Evolutionary conservation across 306 rosid species (phyloP).

Genomic region (Casuarina cunninghamiana): DNA sequence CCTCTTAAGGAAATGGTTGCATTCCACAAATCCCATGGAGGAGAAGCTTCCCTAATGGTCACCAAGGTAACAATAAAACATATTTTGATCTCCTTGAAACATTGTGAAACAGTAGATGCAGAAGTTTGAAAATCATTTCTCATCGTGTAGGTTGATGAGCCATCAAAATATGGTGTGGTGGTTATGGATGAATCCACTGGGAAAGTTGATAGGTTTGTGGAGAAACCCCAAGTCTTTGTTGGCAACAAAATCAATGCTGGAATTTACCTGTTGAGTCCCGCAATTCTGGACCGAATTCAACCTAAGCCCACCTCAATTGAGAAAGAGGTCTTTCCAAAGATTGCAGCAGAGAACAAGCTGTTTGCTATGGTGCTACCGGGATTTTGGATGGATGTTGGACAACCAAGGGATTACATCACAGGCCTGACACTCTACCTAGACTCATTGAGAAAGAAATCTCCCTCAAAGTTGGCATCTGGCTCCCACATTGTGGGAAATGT

Average conservation of each 20-base stretch:
- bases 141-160: slow-evolving; percentile 85
- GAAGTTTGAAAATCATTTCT: slow-evolving; percentile 23
- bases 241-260: slow-evolving; percentile 99
- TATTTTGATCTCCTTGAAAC: neutral
- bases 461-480: slow-evolving; percentile 74
- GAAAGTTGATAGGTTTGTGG: slow-evolving; percentile 90
- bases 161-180: slow-evolving; percentile 97
- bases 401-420: slow-evolving; percentile 89
- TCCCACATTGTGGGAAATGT: slow-evolving; percentile 87
- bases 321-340: slow-evolving; percentile 92
- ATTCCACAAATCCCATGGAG: slow-evolving; percentile 91
- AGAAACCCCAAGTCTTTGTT: slow-evolving; percentile 93
- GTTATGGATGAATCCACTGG: slow-evolving; percentile 88
- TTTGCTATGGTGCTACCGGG: slow-evolving; percentile 98
- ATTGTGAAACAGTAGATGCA: slow-evolving; percentile 7
- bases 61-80: slow-evolving; percentile 66
- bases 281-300: slow-evolving; percentile 84
- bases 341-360: slow-evolving; percentile 81
- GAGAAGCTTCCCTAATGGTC: slow-evolving; percentile 99
- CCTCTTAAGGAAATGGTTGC: slow-evolving; percentile 89
- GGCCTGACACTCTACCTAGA: slow-evolving; percentile 85
- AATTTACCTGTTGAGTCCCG: slow-evolving; percentile 80
- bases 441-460: slow-evolving; percentile 72
- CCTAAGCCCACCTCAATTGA: slow-evolving; percentile 98
- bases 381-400: slow-evolving; percentile 99